Base-by-base conservation (phyloP, 1,284 basidiomycete species). In the Ceratobasidium sp. region DNA sequence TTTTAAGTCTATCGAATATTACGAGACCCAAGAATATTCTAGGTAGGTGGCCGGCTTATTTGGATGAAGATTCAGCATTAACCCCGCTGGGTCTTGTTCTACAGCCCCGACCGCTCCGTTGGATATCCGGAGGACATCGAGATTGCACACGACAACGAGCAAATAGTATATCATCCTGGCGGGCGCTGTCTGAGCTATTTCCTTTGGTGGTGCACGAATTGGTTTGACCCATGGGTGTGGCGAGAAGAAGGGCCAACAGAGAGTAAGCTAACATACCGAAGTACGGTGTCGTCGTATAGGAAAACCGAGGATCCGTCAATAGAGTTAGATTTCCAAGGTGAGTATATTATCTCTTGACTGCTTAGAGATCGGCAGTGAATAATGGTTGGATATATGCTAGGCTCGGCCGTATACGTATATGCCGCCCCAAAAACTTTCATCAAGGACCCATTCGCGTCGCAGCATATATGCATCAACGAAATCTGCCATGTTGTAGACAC, bases 101-200 rank as follows among this genome's bases (percentile, higher is more conserved):
- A 57, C n/a, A 61, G 59, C 28, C 59, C 59, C 3, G 41, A 46
- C n/a, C n/a, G n/a, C n/a, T 28, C 23, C 21, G 39, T 26, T 41
- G 59, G 59, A 16, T 41, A 45, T 16, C 21, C n/a, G 43, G 83
- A 85, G 41, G 91, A 93, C 77, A 85, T 83, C 2, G 76, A 77
- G 2, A 78, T 76, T 32, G 90, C 90, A 1, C 92, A 93, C 77
- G 73, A 75, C 14, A 75, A 71, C 16, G 78, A 80, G 32, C 81
- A 79, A 60, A 88, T 93, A 43, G 80, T 30, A 3, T 61, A 61
- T 26, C 41, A 61, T 26, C 59, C 59, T 28, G 59, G 41, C 10
- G 3, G 59, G 2, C 59, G 59, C 10, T 61, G 59, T 21, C 41
- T 61, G 9, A 26, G 39, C 10, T 41, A 61, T 26, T 61, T 61